Conservation (phyloP, 768 basidiomycete genomes). For the Russula abietina region DNA sequence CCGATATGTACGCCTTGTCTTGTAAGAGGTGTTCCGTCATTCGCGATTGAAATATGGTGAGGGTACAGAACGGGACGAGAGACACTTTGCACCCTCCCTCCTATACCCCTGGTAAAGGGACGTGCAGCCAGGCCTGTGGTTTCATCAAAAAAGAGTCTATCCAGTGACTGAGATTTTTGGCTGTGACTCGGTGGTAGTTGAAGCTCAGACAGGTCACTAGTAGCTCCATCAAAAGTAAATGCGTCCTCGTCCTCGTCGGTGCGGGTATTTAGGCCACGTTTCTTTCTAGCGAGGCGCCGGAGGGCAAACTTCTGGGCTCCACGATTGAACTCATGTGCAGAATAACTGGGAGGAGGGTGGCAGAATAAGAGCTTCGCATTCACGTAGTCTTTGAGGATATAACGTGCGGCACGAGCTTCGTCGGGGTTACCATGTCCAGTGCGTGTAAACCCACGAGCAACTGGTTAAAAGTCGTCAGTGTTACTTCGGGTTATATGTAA, state of each 20-base stretch:
- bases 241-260: constrained; percentile 83
- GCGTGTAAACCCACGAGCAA: constrained; percentile 87
- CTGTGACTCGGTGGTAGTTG: constrained; percentile 27
- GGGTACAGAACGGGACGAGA: constrained; percentile 65
- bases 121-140: constrained; percentile 46
- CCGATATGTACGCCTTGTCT: constrained; percentile 40
- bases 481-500: neutral
- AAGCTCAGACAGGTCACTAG: constrained; percentile 14
- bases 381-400: constrained; percentile 94
- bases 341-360: constrained; percentile 73
- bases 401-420: constrained; percentile 88
- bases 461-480: constrained; percentile 37
- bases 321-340: constrained; percentile 68
- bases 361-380: constrained; percentile 89
- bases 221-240: constrained; percentile 30
- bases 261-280: constrained; percentile 80
- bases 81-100: constrained; percentile 52
- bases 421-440: constrained; percentile 97
- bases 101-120: constrained; percentile 59
- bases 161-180: constrained; percentile 63
- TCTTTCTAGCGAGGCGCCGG: constrained; percentile 62
- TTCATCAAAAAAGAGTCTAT: constrained; percentile 75
- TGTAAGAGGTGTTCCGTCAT: constrained; percentile 66
- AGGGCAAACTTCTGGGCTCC: constrained; percentile 59
- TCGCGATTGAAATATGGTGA: constrained; percentile 73